Percentiles rank a stretch among this genome's conserved stretches.
phyloP scores from a whole-genome alignment of 2,329 filamentous ascomycete genomes.

The Fusarium brachygibbosum region DNA sequence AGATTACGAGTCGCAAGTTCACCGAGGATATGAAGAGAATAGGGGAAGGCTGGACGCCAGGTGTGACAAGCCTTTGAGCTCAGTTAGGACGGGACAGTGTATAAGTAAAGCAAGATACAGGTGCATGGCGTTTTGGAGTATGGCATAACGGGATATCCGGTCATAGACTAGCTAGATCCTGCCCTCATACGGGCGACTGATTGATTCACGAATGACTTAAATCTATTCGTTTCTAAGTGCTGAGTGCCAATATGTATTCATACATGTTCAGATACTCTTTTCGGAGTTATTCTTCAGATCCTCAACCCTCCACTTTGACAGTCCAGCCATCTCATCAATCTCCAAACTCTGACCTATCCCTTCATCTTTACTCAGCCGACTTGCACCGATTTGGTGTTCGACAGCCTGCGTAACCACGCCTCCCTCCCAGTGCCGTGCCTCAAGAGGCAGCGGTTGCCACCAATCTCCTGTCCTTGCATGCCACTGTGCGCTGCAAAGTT shows the following conservation, averaged over 20 bases:
- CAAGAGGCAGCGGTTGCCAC: constrained; percentile 77
- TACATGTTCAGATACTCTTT: constrained; percentile 25
- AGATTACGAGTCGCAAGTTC: constrained; percentile 87
- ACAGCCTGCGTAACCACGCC: constrained; percentile 48
- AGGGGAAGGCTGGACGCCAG: constrained; percentile 86
- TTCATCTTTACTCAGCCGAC: constrained; percentile 43
- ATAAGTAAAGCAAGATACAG: constrained; percentile 39
- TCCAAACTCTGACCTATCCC: constrained; percentile 54
- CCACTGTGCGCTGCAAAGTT: constrained; percentile 81
- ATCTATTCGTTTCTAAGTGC: constrained; percentile 9
- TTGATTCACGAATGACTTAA: constrained; percentile 30
- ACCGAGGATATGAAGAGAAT: constrained; percentile 86
- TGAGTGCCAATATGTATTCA: not conserved
- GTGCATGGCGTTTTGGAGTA: constrained; percentile 50
- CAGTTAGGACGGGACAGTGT: constrained; percentile 53
- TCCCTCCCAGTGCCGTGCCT: constrained; percentile 77
- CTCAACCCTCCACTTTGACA: constrained; percentile 57
- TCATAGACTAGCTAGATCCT: constrained; percentile 42
- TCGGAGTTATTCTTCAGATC: constrained; percentile 50
- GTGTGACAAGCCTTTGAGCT: constrained; percentile 69
- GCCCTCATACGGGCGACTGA: constrained; percentile 27
- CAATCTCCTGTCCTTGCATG: constrained; percentile 74
- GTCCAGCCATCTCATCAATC: constrained; percentile 55
- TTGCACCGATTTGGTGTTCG: constrained; percentile 9
- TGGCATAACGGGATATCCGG: constrained; percentile 44